Evolutionary conservation across 257 asterid genomes (phyloP).

Genomic region (Solanum etuberosum): DNA sequence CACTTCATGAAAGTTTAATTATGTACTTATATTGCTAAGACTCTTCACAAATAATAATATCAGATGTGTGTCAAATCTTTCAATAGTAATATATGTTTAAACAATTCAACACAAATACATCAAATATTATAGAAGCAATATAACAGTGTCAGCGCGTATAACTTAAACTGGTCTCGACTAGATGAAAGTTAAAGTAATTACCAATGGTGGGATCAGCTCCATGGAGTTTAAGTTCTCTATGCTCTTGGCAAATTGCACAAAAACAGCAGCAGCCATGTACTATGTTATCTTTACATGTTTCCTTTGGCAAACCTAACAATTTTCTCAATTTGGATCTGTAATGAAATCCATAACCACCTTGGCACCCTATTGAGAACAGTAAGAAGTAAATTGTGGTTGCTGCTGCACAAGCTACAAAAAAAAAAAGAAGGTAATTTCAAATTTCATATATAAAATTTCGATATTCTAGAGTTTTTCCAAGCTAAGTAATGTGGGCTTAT

Average conservation of each 20-base stretch:
- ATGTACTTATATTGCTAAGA: background rate
- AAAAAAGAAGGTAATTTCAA: background rate
- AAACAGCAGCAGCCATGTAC: background rate
- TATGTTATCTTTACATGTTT: background rate
- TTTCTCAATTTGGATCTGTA: background rate
- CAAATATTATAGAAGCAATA: background rate
- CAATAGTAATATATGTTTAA: background rate
- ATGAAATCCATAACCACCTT: background rate
- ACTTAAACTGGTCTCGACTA: background rate
- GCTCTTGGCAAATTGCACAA: background rate
- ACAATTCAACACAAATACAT: background rate
- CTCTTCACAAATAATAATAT: background rate
- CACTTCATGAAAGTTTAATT: background rate
- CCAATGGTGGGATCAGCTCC: background rate
- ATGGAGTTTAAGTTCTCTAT: background rate
- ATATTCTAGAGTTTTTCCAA: background rate
- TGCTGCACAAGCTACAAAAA: background rate
- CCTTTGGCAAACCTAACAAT: background rate
- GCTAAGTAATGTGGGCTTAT: background rate
- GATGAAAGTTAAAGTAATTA: background rate
- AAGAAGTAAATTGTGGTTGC: background rate
- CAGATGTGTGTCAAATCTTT: fast-evolving
- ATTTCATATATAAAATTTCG: background rate
- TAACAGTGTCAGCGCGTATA: background rate
- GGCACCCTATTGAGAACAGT: background rate